Percentiles rank a stretch among this genome's conserved stretches.
Conservation (phyloP, 495 filamentous ascomycete species). For the Pseudotulostoma volvatum region DNA sequence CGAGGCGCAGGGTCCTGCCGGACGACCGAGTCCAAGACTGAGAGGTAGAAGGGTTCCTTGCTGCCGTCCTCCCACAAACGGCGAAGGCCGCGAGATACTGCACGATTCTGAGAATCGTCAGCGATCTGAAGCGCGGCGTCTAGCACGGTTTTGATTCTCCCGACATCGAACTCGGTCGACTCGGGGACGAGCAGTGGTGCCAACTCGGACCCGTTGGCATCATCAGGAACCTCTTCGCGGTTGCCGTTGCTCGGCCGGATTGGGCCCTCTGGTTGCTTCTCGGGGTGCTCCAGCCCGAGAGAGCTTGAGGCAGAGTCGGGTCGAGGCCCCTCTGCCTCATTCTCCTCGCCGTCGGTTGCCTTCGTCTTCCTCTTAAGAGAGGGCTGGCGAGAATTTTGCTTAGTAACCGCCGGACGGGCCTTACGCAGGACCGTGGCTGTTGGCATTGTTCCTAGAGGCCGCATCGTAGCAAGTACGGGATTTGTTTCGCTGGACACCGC, state of each 20-base stretch:
- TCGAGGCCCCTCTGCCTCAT: constrained; percentile 7
- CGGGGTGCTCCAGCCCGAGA: neutral
- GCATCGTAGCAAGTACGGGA: constrained; percentile 17
- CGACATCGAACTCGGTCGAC: constrained; percentile 12
- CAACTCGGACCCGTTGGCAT: constrained; percentile 4
- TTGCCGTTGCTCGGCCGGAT: neutral
- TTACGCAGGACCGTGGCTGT: constrained; percentile 16
- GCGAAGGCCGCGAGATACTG: constrained; percentile 14
- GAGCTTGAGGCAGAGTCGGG: neutral
- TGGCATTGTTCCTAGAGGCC: constrained; percentile 15
- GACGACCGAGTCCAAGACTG: constrained; percentile 13
- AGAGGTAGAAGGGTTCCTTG: constrained; percentile 13
- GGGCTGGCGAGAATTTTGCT: constrained; percentile 7
- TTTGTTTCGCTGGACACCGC: constrained; percentile 13
- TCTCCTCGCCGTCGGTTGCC: constrained; percentile 7
- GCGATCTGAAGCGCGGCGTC: constrained; percentile 11
- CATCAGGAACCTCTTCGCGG: neutral
- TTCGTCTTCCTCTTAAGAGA: constrained; percentile 9
- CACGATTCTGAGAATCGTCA: constrained; percentile 11
- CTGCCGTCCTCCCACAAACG: constrained; percentile 14
- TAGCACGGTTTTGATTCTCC: constrained; percentile 12
- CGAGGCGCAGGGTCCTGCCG: constrained; percentile 10
- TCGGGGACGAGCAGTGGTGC: constrained; percentile 10
- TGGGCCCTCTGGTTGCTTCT: neutral
- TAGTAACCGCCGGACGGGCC: constrained; percentile 6